These are phyloP conservation scores for Drosera spatulata DNA, from an alignment of 179 eudicot species.

Conservation along the genomic window DNA sequence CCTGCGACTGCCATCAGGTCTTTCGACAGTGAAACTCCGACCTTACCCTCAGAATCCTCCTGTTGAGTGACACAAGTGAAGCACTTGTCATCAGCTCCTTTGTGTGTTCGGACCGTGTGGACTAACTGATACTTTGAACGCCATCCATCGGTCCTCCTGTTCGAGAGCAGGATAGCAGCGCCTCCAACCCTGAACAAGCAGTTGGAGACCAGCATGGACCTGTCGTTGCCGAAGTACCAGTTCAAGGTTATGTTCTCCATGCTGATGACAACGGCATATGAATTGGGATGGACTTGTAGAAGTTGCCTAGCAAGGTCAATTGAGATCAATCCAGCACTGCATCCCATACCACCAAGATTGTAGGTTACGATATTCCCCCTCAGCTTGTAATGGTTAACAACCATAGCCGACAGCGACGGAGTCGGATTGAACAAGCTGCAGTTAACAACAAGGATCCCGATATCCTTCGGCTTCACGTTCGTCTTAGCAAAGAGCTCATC, in stretches of 20 bases:
- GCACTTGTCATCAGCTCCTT: slow-evolving; percentile 43
- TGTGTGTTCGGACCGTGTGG: slow-evolving; percentile 47
- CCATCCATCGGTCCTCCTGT: slow-evolving; percentile 23
- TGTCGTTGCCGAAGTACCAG: too few species aligned
- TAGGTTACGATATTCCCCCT: slow-evolving; percentile 18
- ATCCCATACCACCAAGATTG: slow-evolving; percentile 21
- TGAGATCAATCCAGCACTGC: slow-evolving; percentile 18
- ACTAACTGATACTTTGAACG: slow-evolving; percentile 40
- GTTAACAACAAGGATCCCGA: slow-evolving; percentile 18
- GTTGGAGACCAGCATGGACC: too few species aligned
- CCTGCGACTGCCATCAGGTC: slow-evolving; percentile 44
- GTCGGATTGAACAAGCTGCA: slow-evolving; percentile 19
- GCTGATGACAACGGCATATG: slow-evolving; percentile 43
- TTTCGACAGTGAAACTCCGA: slow-evolving; percentile 17
- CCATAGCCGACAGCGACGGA: slow-evolving; percentile 17
- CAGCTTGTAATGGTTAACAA: slow-evolving; percentile 16
- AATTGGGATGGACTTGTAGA: slow-evolving; percentile 44
- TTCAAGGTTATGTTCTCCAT: slow-evolving; percentile 7
- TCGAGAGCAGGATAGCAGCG: slow-evolving; percentile 41
- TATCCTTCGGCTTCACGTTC: slow-evolving; percentile 16
- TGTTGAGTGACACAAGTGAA: slow-evolving; percentile 36
- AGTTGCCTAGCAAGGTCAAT: slow-evolving; percentile 18
- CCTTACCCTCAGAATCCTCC: slow-evolving; percentile 34
- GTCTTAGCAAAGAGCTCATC: slow-evolving; percentile 21
- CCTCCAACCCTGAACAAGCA: slow-evolving; percentile 33